These are phyloP conservation scores for Neofusicoccum umdonicola DNA, from an alignment of 2,329 filamentous ascomycete genomes.

Conservation along the genomic window DNA sequence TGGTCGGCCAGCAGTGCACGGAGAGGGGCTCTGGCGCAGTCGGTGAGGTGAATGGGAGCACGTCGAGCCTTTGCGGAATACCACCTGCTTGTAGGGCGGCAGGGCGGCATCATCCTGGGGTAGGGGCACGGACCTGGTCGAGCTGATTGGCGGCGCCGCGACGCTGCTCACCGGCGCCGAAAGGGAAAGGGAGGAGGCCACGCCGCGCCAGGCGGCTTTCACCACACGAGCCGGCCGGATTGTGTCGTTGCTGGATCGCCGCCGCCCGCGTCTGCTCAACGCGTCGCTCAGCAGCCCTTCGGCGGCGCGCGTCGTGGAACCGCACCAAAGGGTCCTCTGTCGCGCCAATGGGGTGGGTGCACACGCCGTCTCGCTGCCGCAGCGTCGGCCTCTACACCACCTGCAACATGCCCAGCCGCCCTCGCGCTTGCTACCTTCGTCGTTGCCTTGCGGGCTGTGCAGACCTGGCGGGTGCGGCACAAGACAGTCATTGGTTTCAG, in stretches of 20 bases:
- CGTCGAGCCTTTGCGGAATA: neutral
- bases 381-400: neutral
- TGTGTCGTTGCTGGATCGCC: neutral
- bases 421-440: neutral
- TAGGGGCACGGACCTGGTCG: neutral
- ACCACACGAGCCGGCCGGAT: neutral
- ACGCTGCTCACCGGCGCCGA: slow-evolving; percentile 2
- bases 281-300: too few relatives aligned
- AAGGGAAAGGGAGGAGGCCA: neutral
- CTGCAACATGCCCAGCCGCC: neutral
- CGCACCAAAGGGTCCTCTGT: too few relatives aligned
- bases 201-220: too few relatives aligned
- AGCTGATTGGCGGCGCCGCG: neutral
- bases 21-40: slow-evolving; percentile 9
- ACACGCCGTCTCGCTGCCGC: neutral
- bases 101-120: neutral
- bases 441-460: neutral
- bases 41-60: slow-evolving; percentile 3
- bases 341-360: neutral
- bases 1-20: neutral
- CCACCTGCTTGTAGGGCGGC: neutral
- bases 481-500: neutral
- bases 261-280: too few relatives aligned
- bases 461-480: neutral
- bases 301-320: neutral